Evolutionary conservation across 331 rosid genomes (phyloP), one percentile per base, ranked within the genome.

Genomic region (Arachis monticola): DNA sequence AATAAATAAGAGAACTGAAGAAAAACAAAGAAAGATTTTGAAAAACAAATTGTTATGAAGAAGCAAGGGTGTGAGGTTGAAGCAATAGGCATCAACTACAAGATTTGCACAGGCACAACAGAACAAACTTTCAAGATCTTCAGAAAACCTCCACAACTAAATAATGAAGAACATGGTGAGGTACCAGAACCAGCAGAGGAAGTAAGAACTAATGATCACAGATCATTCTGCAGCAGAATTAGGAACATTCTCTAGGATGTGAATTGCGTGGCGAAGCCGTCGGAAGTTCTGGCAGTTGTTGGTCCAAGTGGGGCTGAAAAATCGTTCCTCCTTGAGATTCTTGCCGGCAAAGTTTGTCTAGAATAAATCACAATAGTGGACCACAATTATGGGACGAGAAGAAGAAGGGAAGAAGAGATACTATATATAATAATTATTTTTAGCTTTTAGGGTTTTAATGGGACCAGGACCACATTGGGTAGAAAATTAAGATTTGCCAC

Each of bases 241-340:
- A 78, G 86, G 77, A 91, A 76, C 27, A 85, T 91, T 4, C 82
- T 93, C 1, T 85, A 83, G 64, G 87, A 84, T 41, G 91, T 91
- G 52, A 81, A 71, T 65, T 89, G 84, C 89, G 11, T 32, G 0
- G 96, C 92, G 3, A 89, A 78, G 62, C 89, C 93, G 8, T 69
- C 85, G 84, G 93, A 91, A 79, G 84, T 91, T 81, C 85, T 88
- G 1, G 97, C 97, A 78, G 86, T 91, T 69, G 88, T 93, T 5
- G 98, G 97, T 38, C 97, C 96, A 7, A 93, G 96, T 38, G 98
- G 98, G 2, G 93, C 98, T 22, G 97, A 97, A 69, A 93, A 93
- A 53, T 89, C 97, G 3, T 89, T 96, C 53, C 76, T 91, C 4
- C 91, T 93, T 3, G 88, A 93, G 82, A 85, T 91, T 60, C 85